A percentile compares a stretch with the other conserved stretches of the same genome.
Conservation (phyloP, 1,284 basidiomycete species). For the Leccinum fallax region DNA sequence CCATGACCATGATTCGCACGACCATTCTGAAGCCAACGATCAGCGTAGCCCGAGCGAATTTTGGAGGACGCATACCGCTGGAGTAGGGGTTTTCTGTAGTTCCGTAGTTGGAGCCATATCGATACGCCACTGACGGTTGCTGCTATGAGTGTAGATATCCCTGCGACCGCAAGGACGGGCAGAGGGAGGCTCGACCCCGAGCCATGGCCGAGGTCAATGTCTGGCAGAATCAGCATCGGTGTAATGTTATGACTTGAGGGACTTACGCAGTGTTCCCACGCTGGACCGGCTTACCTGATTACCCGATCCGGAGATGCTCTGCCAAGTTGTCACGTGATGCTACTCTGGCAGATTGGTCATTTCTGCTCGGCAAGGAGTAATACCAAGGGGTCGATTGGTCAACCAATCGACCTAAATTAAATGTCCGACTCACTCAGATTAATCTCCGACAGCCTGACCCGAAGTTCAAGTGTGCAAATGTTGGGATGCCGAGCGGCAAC, state of each 20-base stretch:
- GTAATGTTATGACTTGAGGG: not conserved
- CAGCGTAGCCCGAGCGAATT: slow-evolving; percentile 1
- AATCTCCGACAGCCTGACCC: no score
- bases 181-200: slow-evolving; percentile 54
- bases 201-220: slow-evolving; percentile 36
- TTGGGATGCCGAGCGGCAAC: no score
- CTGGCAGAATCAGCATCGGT: slow-evolving; percentile 23
- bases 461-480: no score
- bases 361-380: no score
- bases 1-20: slow-evolving; percentile 96
- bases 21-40: slow-evolving; percentile 66
- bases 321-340: not conserved
- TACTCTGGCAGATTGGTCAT: no score
- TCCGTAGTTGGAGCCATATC: slow-evolving; percentile 88
- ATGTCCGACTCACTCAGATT: no score
- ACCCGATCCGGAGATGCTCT: not conserved
- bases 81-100: slow-evolving; percentile 81
- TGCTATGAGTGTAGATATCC: slow-evolving; percentile 66
- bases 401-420: rapidly evolving
- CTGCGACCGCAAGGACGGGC: slow-evolving; percentile 62
- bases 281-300: not conserved
- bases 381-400: no score
- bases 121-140: slow-evolving; percentile 82
- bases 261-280: not conserved
- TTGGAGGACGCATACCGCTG: slow-evolving; percentile 59